A percentile compares a stretch with the other conserved stretches of the same genome.
Conservation (phyloP, 2,329 filamentous ascomycete genomes). For the Coniella lustricola region DNA sequence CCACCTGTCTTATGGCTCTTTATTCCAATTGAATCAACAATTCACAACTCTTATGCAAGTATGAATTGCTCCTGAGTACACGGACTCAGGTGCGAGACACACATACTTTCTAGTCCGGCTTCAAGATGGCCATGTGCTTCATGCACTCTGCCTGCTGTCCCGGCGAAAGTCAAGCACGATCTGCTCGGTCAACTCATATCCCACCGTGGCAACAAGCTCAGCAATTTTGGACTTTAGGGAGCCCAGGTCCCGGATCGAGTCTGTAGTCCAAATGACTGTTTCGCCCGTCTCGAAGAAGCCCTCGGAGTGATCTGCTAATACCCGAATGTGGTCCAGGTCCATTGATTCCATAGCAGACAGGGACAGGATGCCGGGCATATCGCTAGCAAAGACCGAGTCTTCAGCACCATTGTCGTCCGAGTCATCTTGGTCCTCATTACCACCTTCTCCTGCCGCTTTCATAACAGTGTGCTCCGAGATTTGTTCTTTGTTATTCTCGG, state of each 20-base stretch:
- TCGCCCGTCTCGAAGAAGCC: constrained; percentile 39
- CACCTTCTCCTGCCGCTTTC: too few relatives aligned
- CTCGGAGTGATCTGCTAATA: constrained; percentile 38
- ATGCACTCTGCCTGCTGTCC: background rate
- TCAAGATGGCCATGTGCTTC: background rate
- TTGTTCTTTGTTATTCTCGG: too few relatives aligned
- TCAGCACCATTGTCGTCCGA: constrained; percentile 19
- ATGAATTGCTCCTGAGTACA: too few relatives aligned
- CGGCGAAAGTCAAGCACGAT: constrained; percentile 51
- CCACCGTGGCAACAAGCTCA: constrained; percentile 60
- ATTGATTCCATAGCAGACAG: constrained; percentile 43
- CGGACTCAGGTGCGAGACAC: too few relatives aligned
- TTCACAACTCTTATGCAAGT: too few relatives aligned
- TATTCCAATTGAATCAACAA: too few relatives aligned
- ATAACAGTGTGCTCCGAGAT: background rate
- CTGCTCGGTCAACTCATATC: constrained; percentile 48
- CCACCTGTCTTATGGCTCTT: too few relatives aligned
- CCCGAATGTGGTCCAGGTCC: constrained; percentile 52
- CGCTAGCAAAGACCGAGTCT: constrained; percentile 49
- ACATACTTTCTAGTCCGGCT: too few relatives aligned
- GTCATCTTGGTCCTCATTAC: constrained; percentile 15
- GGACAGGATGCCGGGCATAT: constrained; percentile 61
- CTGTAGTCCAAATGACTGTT: constrained; percentile 52
- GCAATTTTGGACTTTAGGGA: constrained; percentile 57
- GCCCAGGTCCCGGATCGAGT: constrained; percentile 39